Evolutionary conservation across 257 asterid genomes (phyloP).

Genomic region (Cordia subcordata): DNA sequence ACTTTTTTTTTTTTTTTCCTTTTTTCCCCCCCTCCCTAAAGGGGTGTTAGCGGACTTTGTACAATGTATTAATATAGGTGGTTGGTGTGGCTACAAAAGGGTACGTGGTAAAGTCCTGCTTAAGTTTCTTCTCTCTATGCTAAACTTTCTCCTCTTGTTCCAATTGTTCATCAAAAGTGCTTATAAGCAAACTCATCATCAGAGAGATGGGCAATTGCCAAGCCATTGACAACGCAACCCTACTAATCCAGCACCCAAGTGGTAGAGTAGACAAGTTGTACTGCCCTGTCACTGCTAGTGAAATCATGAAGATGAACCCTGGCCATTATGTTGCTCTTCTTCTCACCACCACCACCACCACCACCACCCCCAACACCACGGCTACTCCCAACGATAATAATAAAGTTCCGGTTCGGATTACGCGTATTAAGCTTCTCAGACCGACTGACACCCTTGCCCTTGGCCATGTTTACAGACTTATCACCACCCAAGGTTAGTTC

Average conservation of each 20-base stretch:
- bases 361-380: conserved; percentile 9
- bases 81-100: conserved; percentile 12
- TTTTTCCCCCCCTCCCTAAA: too few relatives aligned
- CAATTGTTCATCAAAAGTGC: not conserved
- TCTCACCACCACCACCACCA: conserved; percentile 64
- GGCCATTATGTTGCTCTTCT: conserved; percentile 92
- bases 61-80: not conserved
- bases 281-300: conserved; percentile 48
- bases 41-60: not conserved
- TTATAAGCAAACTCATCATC: not conserved
- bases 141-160: conserved; percentile 9
- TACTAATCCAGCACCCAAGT: conserved; percentile 61
- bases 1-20: too few relatives aligned
- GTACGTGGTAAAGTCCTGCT: not conserved
- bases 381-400: conserved; percentile 2
- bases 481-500: conserved; percentile 64
- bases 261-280: conserved; percentile 68
- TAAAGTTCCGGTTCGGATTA: conserved; percentile 45
- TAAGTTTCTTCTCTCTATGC: conserved; percentile 9
- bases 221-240: conserved; percentile 77
- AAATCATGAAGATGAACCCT: conserved; percentile 77
- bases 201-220: conserved; percentile 85
- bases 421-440: conserved; percentile 74
- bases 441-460: conserved; percentile 70
- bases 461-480: conserved; percentile 83